Evolutionary conservation across 1,284 basidiomycete species (phyloP), one percentile per base, ranked within the genome.

Genomic region (Moesziomyces sp.): DNA sequence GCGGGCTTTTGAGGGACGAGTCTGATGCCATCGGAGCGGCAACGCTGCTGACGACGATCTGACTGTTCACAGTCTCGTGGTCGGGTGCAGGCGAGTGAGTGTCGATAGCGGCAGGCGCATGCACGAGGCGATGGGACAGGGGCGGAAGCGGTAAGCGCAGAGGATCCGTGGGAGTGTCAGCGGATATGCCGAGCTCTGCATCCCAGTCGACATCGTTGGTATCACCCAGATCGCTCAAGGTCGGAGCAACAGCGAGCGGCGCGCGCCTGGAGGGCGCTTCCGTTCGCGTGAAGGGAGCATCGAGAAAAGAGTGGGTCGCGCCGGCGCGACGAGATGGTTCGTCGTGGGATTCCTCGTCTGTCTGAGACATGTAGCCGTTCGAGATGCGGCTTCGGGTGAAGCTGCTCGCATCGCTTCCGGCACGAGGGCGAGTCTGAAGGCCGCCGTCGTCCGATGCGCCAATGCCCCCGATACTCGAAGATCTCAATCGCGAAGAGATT

Each of bases 151-250:
- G 57, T 42, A 69, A 43, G 11, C 66, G 59, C 34, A 69, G 38
- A n/a, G 59, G 66, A 21, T 58, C 60, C n/a, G 46, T 40, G 6
- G 38, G 18, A 40, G 4, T 40, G 43, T 56, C 53, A 3, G 40
- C n/a, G 2, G 66, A 69, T 19, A 73, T 63, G 0, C 70, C 70
- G 8, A 73, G 60, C 40, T 73, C 70, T 2, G 56, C 51, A 46
- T 74, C 65, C 65, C 71, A 74, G 21, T 75, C 68, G 19, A 50
- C 52, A 35, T 71, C 63, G 42, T 51, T 47, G n/a, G 66, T 66
- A 10, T 58, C 66, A 1, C 35, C 49, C 0, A 8, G 16, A 8
- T 24, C 16, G 46, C 19, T 28, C 30, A 30, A 26, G 7, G 38
- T 40, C 38, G 38, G 38, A 40, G 38, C 38, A 18, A 40, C 38